Conservation (phyloP, 352 stramenopile species). For the Salisapilia sapeloensis region DNA sequence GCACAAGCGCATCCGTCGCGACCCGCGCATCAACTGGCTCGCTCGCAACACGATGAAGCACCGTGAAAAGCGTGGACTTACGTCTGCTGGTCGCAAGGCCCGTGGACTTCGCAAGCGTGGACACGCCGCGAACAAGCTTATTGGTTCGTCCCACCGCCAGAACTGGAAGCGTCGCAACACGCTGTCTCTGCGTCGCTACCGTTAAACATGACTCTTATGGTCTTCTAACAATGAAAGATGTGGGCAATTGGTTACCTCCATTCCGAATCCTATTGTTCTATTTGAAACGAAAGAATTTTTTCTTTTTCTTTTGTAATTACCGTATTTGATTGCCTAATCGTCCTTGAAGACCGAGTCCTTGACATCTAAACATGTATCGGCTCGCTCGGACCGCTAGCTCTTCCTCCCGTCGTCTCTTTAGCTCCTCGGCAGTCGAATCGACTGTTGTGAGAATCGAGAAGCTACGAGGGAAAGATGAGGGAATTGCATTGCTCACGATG, state of each 20-base stretch:
- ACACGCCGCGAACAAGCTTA: conserved; percentile 99
- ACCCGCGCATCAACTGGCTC: conserved; percentile 99
- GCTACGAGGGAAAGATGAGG: conserved; percentile 26
- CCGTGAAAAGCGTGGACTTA: conserved; percentile 97
- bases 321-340: too few relatives aligned
- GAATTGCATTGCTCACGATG: conserved; percentile 69
- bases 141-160: conserved; percentile 90
- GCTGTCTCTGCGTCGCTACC: conserved; percentile 95
- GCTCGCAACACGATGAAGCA: conserved; percentile 98
- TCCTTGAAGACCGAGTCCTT: too few relatives aligned
- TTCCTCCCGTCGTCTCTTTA: too few relatives aligned
- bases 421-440: too few relatives aligned
- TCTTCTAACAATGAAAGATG: too few relatives aligned
- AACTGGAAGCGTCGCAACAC: conserved; percentile 99
- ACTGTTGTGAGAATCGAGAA: conserved; percentile 24
- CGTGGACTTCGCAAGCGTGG: conserved; percentile 96
- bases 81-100: conserved; percentile 91
- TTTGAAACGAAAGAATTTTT: too few relatives aligned
- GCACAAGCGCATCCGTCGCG: conserved; percentile 96
- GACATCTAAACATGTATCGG: too few relatives aligned
- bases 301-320: too few relatives aligned
- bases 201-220: too few relatives aligned
- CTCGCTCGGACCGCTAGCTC: too few relatives aligned
- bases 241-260: too few relatives aligned
- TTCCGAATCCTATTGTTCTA: too few relatives aligned